Conservation (phyloP, 1,139 yeast genomes). For the Zhuliangozyma blackwelliae region DNA sequence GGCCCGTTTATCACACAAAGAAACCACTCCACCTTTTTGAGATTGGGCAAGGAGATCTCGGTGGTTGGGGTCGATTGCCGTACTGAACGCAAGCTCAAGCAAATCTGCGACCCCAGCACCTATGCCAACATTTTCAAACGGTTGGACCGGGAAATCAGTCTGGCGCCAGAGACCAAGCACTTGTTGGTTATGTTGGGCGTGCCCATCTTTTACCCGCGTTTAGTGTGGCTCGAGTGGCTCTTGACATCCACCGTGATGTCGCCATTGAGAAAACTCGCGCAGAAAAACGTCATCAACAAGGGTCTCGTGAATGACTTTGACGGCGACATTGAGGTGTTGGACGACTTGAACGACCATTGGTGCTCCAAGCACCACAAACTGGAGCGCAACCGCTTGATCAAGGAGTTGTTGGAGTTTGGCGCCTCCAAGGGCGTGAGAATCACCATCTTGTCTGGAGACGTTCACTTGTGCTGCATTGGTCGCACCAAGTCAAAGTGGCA, state of each 20-base stretch:
- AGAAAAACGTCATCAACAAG: slow-evolving; percentile 58
- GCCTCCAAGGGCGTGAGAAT: slow-evolving; percentile 61
- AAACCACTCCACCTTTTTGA: slow-evolving; percentile 64
- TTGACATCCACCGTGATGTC: slow-evolving; percentile 57
- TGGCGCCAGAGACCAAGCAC: slow-evolving; percentile 60
- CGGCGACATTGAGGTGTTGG: slow-evolving; percentile 84
- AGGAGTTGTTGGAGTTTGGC: slow-evolving; percentile 58
- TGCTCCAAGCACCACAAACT: slow-evolving; percentile 79
- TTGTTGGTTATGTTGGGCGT: slow-evolving; percentile 82
- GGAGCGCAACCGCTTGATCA: slow-evolving; percentile 66
- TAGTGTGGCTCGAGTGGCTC: slow-evolving; percentile 82
- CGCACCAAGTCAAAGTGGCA: slow-evolving; percentile 63
- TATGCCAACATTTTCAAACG: slow-evolving; percentile 62
- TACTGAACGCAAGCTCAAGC: slow-evolving; percentile 71
- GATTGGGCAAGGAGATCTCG: slow-evolving; percentile 70
- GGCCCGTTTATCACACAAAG: slow-evolving; percentile 68
- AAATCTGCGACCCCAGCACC: slow-evolving; percentile 52
- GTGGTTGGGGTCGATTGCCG: slow-evolving; percentile 86
- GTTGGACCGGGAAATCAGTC: slow-evolving; percentile 47
- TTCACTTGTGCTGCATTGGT: slow-evolving; percentile 83
- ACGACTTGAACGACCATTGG: slow-evolving; percentile 96
- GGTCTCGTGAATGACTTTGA: slow-evolving; percentile 87
- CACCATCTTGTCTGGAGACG: slow-evolving; percentile 89
- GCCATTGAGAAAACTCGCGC: slow-evolving; percentile 68
- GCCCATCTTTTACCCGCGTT: slow-evolving; percentile 89